Percentiles rank a stretch among this genome's conserved stretches.
These are phyloP conservation scores for Pelargonium myrrhifolium DNA, from an alignment of 441 rosid species.

Conservation along the genomic window DNA sequence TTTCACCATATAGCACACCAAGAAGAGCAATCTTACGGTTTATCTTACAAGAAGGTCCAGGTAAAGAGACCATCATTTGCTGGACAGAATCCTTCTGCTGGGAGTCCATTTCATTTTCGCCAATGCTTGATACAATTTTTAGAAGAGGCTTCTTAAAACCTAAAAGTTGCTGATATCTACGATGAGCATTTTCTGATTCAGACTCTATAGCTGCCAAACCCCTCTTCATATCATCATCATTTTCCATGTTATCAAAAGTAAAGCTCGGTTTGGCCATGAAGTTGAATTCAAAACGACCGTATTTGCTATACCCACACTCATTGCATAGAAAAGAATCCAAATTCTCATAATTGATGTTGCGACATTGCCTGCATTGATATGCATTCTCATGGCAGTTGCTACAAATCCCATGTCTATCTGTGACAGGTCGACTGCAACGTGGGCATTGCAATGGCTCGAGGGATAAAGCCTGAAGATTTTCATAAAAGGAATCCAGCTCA, in stretches of 20 bases:
- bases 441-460: slow-evolving; percentile 99
- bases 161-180: slow-evolving; percentile 99
- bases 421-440: slow-evolving; percentile 97
- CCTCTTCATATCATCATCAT: slow-evolving; percentile 99
- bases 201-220: slow-evolving; percentile 98
- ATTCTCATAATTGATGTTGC: slow-evolving; percentile 98
- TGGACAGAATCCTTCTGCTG: slow-evolving; percentile 99
- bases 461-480: slow-evolving; percentile 99
- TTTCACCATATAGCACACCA: slow-evolving; percentile 99
- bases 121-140: slow-evolving; percentile 98
- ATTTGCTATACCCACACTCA: slow-evolving; percentile 99
- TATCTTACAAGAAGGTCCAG: slow-evolving; percentile 98
- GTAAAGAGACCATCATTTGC: slow-evolving; percentile 99
- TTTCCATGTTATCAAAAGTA: slow-evolving; percentile 98
- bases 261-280: slow-evolving; percentile 99
- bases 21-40: slow-evolving; percentile 99
- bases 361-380: slow-evolving; percentile 99
- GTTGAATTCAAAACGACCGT: slow-evolving; percentile 99
- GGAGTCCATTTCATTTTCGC: slow-evolving; percentile 99
- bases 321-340: slow-evolving; percentile 99
- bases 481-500: slow-evolving; percentile 99
- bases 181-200: slow-evolving; percentile 99
- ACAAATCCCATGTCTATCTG: slow-evolving; percentile 99
- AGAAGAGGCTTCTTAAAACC: slow-evolving; percentile 99
- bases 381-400: slow-evolving; percentile 99